phyloP scores from a whole-genome alignment of 805 yeast species.

The Lachancea sp. region DNA sequence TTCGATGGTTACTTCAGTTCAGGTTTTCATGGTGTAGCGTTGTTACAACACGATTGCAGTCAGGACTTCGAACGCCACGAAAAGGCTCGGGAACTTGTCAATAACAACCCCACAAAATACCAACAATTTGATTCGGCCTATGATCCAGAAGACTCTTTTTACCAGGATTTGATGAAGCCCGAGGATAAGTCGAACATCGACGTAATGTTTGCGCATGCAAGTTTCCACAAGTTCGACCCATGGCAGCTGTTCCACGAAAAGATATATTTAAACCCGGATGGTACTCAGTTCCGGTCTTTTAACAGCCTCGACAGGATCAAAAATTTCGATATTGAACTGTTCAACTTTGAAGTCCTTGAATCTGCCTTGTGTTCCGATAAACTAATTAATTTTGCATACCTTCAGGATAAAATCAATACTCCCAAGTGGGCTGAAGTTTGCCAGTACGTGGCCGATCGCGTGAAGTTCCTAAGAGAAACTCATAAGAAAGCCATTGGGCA shows the following conservation, averaged over 20 bases:
- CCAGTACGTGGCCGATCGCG: conserved; percentile 16
- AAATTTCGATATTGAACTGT: conserved; percentile 27
- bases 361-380: conserved; percentile 16
- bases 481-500: conserved; percentile 8
- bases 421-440: conserved; percentile 21
- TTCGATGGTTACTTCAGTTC: conserved; percentile 34
- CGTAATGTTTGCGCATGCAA: conserved; percentile 35
- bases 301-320: conserved; percentile 8
- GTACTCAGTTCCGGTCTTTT: conserved; percentile 23
- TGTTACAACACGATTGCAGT: conserved; percentile 39
- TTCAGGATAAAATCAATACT: conserved; percentile 7
- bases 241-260: conserved; percentile 18
- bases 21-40: conserved; percentile 36
- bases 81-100: conserved; percentile 1
- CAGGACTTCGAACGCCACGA: conserved; percentile 39
- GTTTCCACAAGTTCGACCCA: conserved; percentile 36
- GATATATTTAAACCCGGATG: conserved; percentile 15
- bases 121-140: conserved; percentile 15
- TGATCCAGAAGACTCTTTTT: conserved; percentile 13
- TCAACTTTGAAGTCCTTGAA: conserved; percentile 15
- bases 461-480: conserved; percentile 12
- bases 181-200: conserved; percentile 12
- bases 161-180: conserved; percentile 12
- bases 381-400: conserved; percentile 14
- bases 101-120: conserved; percentile 8